Evolutionary conservation across 202 grass and related monocot species (phyloP), one percentile per base, ranked within the genome.

Genomic region (Eragrostis tef): DNA sequence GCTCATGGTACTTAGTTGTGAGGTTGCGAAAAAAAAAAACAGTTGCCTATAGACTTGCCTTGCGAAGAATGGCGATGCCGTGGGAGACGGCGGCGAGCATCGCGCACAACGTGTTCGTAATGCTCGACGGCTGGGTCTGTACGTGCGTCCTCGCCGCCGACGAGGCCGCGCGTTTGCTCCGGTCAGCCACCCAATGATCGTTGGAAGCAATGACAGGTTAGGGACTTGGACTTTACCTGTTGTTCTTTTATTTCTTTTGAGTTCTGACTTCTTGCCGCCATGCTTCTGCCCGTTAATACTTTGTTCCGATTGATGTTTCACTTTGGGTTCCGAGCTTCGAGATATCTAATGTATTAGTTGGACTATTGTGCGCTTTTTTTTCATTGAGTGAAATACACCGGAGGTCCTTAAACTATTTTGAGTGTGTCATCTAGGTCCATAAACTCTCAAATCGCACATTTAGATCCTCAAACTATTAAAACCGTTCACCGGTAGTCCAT

Each of bases 81-180:
- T 74, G 71, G 71, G 71, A 57, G 29, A 57, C 50, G 17, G 51
- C 36, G 29, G 71, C 71, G 19, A 41, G 15, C 50, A 57, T 74
- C 50, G 17, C 53, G 50, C 29, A 7, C 51, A 74, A 57, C 71
- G 71, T 74, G 27, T 74, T 29, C 9, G 50, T 29, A 31, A n/a
- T 74, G 31, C 71, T 74, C 29, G 71, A 74, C 19, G 50, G 10
- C 71, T 74, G 71, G 71, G 34, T 74, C 5, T 22, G 50, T 0
- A 39, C 53, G 19, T 74, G 71, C 71, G 51, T 53, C 31, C 29
- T 74, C 29, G 51, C 71, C 71, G 71, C 71, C 71, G 51, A 74
- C 19, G 71, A 74, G 51, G 9, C 36, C 71, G 71, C 49, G 0
- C 47, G 70, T 4, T 4, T 73, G 26, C 70, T 73, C 48, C 48